These are phyloP conservation scores for Hypoxylon sp. DNA, from an alignment of 2,329 filamentous ascomycete genomes.

Conservation along the genomic window DNA sequence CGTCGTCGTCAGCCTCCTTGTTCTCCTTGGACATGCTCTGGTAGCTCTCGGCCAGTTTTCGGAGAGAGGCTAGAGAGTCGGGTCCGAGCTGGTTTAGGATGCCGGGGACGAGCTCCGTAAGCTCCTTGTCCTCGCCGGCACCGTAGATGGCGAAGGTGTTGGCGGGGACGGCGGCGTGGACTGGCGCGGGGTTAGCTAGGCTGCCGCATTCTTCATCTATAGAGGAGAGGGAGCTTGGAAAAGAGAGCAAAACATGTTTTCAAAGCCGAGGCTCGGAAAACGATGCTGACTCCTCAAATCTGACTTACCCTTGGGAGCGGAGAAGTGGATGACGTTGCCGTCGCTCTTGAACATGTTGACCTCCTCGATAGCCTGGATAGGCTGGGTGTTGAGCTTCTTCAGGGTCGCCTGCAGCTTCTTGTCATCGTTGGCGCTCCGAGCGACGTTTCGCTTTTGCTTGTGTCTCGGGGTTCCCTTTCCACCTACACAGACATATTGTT, in stretches of 20 bases:
- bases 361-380: slow-evolving; percentile 99
- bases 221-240: neutral
- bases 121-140: slow-evolving; percentile 98
- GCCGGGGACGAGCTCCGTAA: slow-evolving; percentile 98
- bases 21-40: slow-evolving; percentile 98
- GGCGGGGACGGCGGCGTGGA: slow-evolving; percentile 95
- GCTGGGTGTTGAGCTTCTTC: slow-evolving; percentile 99
- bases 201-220: neutral
- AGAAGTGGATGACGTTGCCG: slow-evolving; percentile 99
- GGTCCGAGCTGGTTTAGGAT: slow-evolving; percentile 99
- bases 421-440: slow-evolving; percentile 93
- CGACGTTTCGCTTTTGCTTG: slow-evolving; percentile 98
- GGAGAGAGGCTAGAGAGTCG: slow-evolving; percentile 96
- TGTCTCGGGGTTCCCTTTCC: slow-evolving; percentile 98
- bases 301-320: slow-evolving; percentile 91
- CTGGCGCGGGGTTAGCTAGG: slow-evolving; percentile 63
- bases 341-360: slow-evolving; percentile 99
- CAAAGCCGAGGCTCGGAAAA: slow-evolving; percentile 3
- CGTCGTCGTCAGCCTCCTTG: slow-evolving; percentile 86
- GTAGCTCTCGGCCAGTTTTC: slow-evolving; percentile 99
- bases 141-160: slow-evolving; percentile 99
- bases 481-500: slow-evolving; percentile 58
- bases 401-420: slow-evolving; percentile 98
- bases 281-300: slow-evolving; percentile 14
- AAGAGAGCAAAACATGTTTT: neutral